Evolutionary conservation across 345 rosid species (phyloP).

Genomic region (Ceriops decandra): DNA sequence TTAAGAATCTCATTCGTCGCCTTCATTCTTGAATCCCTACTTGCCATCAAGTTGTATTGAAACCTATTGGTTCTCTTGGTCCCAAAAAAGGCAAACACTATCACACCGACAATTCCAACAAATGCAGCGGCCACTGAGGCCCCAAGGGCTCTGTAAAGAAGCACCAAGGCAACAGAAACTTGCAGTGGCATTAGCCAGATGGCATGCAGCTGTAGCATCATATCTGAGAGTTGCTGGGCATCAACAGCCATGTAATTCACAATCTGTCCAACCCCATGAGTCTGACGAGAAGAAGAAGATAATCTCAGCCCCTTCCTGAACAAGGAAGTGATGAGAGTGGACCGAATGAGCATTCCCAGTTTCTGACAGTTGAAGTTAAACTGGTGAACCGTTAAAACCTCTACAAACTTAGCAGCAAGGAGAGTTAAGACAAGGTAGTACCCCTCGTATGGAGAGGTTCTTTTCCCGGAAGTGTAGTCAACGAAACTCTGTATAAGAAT

Average conservation of each 20-base stretch:
- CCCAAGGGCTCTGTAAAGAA: slow-evolving; percentile 63
- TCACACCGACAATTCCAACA: slow-evolving; percentile 46
- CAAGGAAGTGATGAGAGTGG: slow-evolving; percentile 68
- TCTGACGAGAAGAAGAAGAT: slow-evolving; percentile 80
- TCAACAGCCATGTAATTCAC: slow-evolving; percentile 99
- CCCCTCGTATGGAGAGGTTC: slow-evolving; percentile 74
- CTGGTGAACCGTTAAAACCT: slow-evolving; percentile 73
- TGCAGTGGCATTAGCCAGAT: slow-evolving; percentile 90
- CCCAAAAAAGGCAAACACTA: slow-evolving; percentile 49
- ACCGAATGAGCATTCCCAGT: slow-evolving; percentile 89
- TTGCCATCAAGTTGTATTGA: slow-evolving; percentile 64
- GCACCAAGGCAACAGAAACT: slow-evolving; percentile 59
- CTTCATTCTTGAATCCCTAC: slow-evolving; percentile 87
- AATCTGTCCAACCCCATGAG: slow-evolving; percentile 92
- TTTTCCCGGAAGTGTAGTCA: slow-evolving; percentile 69
- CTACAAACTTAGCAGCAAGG: slow-evolving; percentile 66
- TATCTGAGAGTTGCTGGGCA: slow-evolving; percentile 92
- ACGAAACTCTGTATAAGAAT: slow-evolving; percentile 80
- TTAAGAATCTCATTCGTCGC: slow-evolving; percentile 92
- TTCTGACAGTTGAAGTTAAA: slow-evolving; percentile 89
- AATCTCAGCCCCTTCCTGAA: slow-evolving; percentile 76
- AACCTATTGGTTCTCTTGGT: slow-evolving; percentile 59
- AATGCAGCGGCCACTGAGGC: slow-evolving; percentile 53
- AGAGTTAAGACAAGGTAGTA: slow-evolving; percentile 74
- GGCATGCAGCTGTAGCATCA: slow-evolving; percentile 91